Conservation (phyloP, 1,139 yeast genomes). For the Meyerozyma elateridarum region DNA sequence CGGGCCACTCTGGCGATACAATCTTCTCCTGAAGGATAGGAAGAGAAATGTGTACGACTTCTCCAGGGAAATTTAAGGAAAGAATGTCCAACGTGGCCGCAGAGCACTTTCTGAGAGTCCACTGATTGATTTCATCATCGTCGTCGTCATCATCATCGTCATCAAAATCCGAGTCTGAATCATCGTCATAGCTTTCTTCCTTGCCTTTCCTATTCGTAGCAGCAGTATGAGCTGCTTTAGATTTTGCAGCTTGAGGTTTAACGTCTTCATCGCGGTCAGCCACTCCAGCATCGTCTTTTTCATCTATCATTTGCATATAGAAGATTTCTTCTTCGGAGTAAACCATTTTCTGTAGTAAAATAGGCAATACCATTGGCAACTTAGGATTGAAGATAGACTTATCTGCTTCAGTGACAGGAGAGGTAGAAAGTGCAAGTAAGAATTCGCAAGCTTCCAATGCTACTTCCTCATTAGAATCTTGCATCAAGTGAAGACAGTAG, state of each 20-base stretch:
- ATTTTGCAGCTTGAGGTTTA: slow-evolving; percentile 67
- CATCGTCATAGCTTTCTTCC: slow-evolving; percentile 16
- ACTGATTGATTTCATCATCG: slow-evolving; percentile 60
- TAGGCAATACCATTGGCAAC: slow-evolving; percentile 64
- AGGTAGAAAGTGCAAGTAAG: slow-evolving; percentile 67
- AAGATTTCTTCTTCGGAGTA: slow-evolving; percentile 80
- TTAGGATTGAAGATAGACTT: slow-evolving; percentile 49
- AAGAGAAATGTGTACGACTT: slow-evolving; percentile 61
- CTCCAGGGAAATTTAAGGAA: slow-evolving; percentile 63
- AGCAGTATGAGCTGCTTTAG: slow-evolving; percentile 60
- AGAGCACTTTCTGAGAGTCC: slow-evolving; percentile 91
- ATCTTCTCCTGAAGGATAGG: slow-evolving; percentile 75
- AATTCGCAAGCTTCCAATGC: slow-evolving; percentile 94
- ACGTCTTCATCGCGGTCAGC: slow-evolving; percentile 88
- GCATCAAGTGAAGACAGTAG: slow-evolving; percentile 78
- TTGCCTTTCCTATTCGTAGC: slow-evolving; percentile 19
- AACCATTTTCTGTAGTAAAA: slow-evolving; percentile 76
- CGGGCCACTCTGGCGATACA: slow-evolving; percentile 72
- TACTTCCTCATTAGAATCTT: slow-evolving; percentile 63
- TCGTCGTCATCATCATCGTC: slow-evolving; percentile 63
- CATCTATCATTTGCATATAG: slow-evolving; percentile 65
- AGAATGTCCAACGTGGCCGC: slow-evolving; percentile 89
- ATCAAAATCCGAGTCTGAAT: slow-evolving; percentile 43
- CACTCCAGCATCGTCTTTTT: slow-evolving; percentile 57
- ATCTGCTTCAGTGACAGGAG: slow-evolving; percentile 43